Evolutionary conservation across 805 yeast species (phyloP).

Genomic region (Candida montana): DNA sequence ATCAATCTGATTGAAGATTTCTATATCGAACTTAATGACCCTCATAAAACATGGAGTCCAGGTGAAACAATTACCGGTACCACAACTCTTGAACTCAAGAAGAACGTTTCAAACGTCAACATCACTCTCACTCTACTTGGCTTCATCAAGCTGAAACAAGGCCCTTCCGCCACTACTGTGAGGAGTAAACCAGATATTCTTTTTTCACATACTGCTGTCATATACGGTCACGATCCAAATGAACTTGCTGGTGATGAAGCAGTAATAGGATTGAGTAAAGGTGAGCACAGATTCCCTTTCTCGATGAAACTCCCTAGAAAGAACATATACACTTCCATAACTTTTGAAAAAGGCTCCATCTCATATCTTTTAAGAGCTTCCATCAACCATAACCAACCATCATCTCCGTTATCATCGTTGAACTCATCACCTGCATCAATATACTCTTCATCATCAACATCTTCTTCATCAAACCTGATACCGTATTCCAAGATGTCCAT

Average conservation of each 20-base stretch:
- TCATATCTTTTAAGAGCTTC: constrained; percentile 54
- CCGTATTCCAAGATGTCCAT: constrained; percentile 24
- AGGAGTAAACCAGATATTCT: constrained; percentile 46
- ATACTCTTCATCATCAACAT: constrained; percentile 15
- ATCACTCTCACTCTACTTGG: constrained; percentile 53
- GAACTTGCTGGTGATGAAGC: constrained; percentile 14
- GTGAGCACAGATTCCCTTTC: constrained; percentile 87
- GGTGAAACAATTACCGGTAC: constrained; percentile 72
- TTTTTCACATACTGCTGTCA: constrained; percentile 53
- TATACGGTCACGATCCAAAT: constrained; percentile 44
- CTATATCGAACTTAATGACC: constrained; percentile 64
- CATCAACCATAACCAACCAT: constrained; percentile 20
- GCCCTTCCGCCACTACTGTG: constrained; percentile 43
- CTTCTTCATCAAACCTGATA: constrained; percentile 9
- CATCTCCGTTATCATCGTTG: constrained; percentile 15
- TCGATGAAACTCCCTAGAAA: constrained; percentile 73
- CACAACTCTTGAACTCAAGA: constrained; percentile 49
- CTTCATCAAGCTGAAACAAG: constrained; percentile 45
- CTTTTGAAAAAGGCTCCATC: constrained; percentile 84
- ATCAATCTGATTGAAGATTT: constrained; percentile 51
- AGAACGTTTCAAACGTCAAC: constrained; percentile 48
- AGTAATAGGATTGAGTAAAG: constrained; percentile 55
- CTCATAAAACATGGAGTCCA: constrained; percentile 74
- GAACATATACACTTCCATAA: constrained; percentile 66
- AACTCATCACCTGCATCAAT: constrained; percentile 20